A percentile compares a stretch with the other conserved stretches of the same genome.
Conservation (phyloP, 2,329 filamentous ascomycete genomes). For the Aspergillus costaricaensis region DNA sequence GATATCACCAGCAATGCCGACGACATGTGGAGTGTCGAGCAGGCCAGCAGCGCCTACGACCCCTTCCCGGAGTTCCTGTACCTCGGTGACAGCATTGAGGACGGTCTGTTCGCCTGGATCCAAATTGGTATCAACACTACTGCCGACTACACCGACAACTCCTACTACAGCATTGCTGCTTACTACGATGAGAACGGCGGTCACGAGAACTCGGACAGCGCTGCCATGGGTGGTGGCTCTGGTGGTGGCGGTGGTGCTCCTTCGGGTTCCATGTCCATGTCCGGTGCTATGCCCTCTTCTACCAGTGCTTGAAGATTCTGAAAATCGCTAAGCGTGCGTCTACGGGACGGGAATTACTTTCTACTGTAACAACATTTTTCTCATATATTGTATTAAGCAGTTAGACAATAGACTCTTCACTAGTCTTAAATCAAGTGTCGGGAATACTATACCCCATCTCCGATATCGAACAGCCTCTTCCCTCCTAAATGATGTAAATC, state of each 20-base stretch:
- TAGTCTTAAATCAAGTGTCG: neutral
- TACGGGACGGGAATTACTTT: neutral
- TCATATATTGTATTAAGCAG: neutral
- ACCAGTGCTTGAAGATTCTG: neutral
- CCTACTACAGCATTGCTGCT: conserved; percentile 27
- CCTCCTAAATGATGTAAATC: too few relatives aligned
- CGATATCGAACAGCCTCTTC: too few relatives aligned
- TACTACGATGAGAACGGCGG: conserved; percentile 27
- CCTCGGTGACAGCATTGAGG: conserved; percentile 51
- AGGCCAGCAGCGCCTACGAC: conserved; percentile 49
- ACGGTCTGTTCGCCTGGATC: conserved; percentile 54
- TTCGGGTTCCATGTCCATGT: conserved; percentile 17
- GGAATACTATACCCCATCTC: too few relatives aligned
- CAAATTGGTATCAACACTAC: conserved; percentile 50
- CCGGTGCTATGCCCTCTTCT: conserved; percentile 7
- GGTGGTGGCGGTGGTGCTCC: conserved; percentile 13
- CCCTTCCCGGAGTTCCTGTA: conserved; percentile 58
- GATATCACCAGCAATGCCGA: conserved; percentile 45
- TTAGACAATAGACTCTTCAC: neutral
- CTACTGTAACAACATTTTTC: neutral
- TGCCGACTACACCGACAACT: conserved; percentile 31
- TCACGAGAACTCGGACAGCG: conserved; percentile 22
- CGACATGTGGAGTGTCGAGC: conserved; percentile 44
- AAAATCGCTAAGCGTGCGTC: neutral
- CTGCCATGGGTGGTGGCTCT: conserved; percentile 15